Evolutionary conservation across 163 green algal genomes (phyloP), one percentile per base, ranked within the genome.

Genomic region (Chlorella variabilis): DNA sequence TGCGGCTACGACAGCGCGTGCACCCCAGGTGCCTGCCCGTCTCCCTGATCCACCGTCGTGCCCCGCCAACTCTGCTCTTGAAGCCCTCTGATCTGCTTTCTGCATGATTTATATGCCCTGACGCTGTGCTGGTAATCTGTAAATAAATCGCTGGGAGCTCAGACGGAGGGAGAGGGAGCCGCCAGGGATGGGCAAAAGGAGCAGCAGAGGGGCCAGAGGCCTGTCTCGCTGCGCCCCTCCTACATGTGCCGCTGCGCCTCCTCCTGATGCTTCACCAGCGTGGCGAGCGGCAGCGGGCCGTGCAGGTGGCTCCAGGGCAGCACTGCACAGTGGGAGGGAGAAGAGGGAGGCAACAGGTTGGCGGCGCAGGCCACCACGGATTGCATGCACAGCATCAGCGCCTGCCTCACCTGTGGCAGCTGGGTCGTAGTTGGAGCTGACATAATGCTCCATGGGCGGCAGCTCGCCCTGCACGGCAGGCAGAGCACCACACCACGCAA

Each of bases 391-490:
- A 54, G 45, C 45, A 54, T 11, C 45, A 15, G 11, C 45, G 15
- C 11, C 45, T 54, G 45, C 45, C 61, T n/a, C 2, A 59, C 68
- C 68, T 42, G 71, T 45, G 8, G 49, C 4, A 1, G 25, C 63
- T 25, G 84, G 83, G 27, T 78, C 38, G 54, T 84, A 82, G 21
- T 66, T 58, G 23, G 29, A 20, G 20, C 79, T 63, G 0, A 62
- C 56, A 33, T 90, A 91, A 41, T 87, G 74, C 27, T 90, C 86
- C 62, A 90, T 80, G 9, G 87, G 80, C 5, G 87, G 87, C 41
- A 91, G 45, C 18, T 75, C 34, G 18, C 87, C 87, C 39, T 71
- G 41, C 56, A 86, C 25, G 21, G 33, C 5, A 38, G 21, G 23
- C 4, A 9, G 58, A 36, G 11, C 45, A 15, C 45, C 45, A n/a